These are phyloP conservation scores for Xanthoconium purpureum DNA, from an alignment of 768 basidiomycete species.

Conservation along the genomic window DNA sequence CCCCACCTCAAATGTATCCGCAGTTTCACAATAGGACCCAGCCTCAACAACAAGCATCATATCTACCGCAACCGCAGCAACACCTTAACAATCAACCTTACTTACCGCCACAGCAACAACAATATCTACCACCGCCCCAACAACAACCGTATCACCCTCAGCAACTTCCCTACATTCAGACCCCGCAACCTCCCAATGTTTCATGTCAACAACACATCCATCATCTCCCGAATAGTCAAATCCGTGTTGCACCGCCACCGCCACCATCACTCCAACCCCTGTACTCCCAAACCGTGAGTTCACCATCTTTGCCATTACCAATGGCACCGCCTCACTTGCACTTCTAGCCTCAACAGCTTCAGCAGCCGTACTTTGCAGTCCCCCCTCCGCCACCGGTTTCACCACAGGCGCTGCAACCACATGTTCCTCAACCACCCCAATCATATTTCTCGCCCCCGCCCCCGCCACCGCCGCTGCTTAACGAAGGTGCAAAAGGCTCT, in stretches of 20 bases:
- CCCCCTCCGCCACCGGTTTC: conserved; percentile 16
- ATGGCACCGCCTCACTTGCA: not conserved
- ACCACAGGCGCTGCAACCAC: conserved; percentile 11
- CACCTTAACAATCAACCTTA: conserved; percentile 10
- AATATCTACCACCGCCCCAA: conserved; percentile 1
- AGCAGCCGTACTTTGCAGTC: conserved; percentile 13
- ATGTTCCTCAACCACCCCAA: conserved; percentile 15
- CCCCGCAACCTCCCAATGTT: conserved; percentile 9
- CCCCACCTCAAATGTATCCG: conserved; percentile 13
- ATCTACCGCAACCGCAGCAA: conserved; percentile 12
- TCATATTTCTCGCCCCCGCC: conserved; percentile 19
- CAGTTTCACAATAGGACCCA: conserved; percentile 4
- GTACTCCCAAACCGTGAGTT: conserved; percentile 14
- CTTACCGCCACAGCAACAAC: conserved; percentile 5
- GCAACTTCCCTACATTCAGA: conserved; percentile 14
- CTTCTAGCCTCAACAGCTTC: conserved; percentile 4
- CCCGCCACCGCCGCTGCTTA: conserved; percentile 4
- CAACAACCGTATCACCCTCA: conserved; percentile 16
- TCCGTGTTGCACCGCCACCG: not conserved
- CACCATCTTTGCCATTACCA: not conserved
- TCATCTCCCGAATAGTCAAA: conserved; percentile 8
- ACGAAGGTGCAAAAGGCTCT: not conserved
- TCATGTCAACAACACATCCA: conserved; percentile 16
- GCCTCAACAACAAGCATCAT: conserved; percentile 15
- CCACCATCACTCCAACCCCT: conserved; percentile 2